These are phyloP conservation scores for Fraxinus latifolia DNA, from an alignment of 305 asterid genomes.

Conservation along the genomic window DNA sequence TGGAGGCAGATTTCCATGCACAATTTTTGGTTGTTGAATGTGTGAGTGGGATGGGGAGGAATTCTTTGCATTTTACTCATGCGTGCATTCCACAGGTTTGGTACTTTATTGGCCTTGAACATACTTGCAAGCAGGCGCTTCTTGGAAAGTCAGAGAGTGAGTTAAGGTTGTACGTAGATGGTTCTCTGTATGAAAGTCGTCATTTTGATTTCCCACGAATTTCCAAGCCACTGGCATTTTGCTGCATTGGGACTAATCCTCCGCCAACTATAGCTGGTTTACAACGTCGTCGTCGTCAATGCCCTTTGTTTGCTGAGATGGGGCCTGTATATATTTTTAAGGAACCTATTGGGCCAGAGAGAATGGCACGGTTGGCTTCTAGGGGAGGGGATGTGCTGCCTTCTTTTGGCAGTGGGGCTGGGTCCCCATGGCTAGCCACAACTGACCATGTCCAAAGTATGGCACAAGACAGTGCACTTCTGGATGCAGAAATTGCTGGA, in stretches of 20 bases:
- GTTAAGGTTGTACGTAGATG: constrained; percentile 83
- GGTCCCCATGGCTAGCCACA: constrained; percentile 88
- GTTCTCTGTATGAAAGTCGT: constrained; percentile 82
- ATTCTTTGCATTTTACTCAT: constrained; percentile 89
- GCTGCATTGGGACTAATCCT: constrained; percentile 98
- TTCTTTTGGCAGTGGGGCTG: constrained; percentile 89
- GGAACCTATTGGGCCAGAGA: constrained; percentile 94
- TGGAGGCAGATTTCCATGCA: constrained; percentile 99
- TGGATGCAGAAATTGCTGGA: constrained; percentile 87
- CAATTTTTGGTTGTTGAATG: constrained; percentile 95
- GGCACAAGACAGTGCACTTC: constrained; percentile 69
- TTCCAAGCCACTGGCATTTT: constrained; percentile 94
- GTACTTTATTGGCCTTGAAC: constrained; percentile 96
- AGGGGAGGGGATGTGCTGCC: constrained; percentile 96
- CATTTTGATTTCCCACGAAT: constrained; percentile 93
- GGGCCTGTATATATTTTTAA: constrained; percentile 95
- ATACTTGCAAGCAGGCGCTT: constrained; percentile 82
- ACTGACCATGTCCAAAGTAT: constrained; percentile 57
- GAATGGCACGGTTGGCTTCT: constrained; percentile 74
- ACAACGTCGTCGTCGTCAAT: constrained; percentile 98
- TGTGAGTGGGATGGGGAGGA: constrained; percentile 96
- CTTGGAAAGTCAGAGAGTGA: constrained; percentile 98
- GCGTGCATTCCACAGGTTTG: constrained; percentile 98
- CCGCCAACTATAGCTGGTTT: constrained; percentile 99
- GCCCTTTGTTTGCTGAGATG: constrained; percentile 99